Evolutionary conservation across 257 asterid genomes (phyloP), one percentile per base, ranked within the genome.

Genomic region (Solanum lignicaule): DNA sequence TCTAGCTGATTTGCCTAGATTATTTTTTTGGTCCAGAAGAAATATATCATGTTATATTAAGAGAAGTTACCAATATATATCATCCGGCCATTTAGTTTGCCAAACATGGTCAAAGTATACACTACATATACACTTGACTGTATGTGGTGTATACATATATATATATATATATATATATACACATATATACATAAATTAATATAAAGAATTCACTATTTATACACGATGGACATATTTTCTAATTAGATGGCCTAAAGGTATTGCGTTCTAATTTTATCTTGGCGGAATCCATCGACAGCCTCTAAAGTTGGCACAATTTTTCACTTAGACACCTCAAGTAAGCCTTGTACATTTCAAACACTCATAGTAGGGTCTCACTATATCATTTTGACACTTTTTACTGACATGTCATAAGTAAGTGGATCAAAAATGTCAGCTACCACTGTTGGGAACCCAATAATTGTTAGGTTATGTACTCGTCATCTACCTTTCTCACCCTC

Each of bases 131-230:
- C 25, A 7, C 12, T 18, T 7, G 21, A 5, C 6, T 15, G 60
- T 15, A 15, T 5, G 21, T 48, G 60, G 21, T 55, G 0, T 2
- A 7, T 55, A 55, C 5, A 55, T 55, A 6, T 36, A 36, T 36
- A 7, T 36, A 3, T 39, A 3, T 9, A 39, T 39, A 9, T 2
- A 39, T 0, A 41, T 0, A 41, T 0, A 9, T 1, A 39, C 4
- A 0, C 4, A 39, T 39, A 39, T 41, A 41, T 1, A 41, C 12
- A 41, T 4, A 43, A 2, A 43, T 43, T 4, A 12, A 12, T 43
- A 43, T 13, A 43, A 13, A 12, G 2, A 43, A 43, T 13, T 43
- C 52, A 13, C 18, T 46, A 46, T 13, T 46, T 46, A 13, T 13
- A 4, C 55, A 13, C 2, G 55, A 46, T 46, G 16, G 13, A 12